Percentiles rank a stretch among this genome's conserved stretches.
Evolutionary conservation across 345 rosid genomes (phyloP).

Genomic region (Cardamine occulta): DNA sequence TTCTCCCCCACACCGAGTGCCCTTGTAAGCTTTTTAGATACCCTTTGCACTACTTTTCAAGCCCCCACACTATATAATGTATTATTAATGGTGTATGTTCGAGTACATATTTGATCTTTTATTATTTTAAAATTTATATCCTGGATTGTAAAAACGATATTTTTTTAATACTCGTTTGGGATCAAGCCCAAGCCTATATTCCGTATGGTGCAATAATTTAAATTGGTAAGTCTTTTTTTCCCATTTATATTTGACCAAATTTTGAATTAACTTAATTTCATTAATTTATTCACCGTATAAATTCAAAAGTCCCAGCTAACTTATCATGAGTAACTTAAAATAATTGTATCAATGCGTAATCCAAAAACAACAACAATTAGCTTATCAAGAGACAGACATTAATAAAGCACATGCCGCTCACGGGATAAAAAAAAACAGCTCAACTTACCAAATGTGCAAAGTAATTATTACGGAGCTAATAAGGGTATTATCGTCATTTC

Average conservation of each 20-base stretch:
- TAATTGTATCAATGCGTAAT: not conserved
- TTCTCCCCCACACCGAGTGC: constrained; percentile 9
- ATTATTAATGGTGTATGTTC: constrained; percentile 28
- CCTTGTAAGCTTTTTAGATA: constrained; percentile 43
- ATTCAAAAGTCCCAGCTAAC: not conserved
- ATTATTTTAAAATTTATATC: not conserved
- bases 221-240: not conserved
- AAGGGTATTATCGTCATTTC: constrained; percentile 43
- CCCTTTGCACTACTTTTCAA: constrained; percentile 26
- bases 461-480: constrained; percentile 8
- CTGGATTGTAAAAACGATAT: not conserved
- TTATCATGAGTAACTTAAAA: constrained; percentile 10
- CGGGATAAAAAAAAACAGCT: constrained; percentile 21
- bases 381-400: constrained; percentile 16
- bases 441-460: constrained; percentile 27
- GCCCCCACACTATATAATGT: constrained; percentile 16
- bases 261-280: not conserved
- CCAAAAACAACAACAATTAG: constrained; percentile 20
- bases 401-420: constrained; percentile 32
- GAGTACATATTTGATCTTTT: constrained; percentile 16
- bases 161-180: constrained; percentile 11
- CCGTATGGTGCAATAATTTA: not conserved
- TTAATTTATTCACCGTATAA: not conserved
- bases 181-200: not conserved
- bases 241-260: not conserved